Base-by-base conservation (phyloP, 2,329 filamentous ascomycete genomes). In the Fusarium pseudonygamai region DNA sequence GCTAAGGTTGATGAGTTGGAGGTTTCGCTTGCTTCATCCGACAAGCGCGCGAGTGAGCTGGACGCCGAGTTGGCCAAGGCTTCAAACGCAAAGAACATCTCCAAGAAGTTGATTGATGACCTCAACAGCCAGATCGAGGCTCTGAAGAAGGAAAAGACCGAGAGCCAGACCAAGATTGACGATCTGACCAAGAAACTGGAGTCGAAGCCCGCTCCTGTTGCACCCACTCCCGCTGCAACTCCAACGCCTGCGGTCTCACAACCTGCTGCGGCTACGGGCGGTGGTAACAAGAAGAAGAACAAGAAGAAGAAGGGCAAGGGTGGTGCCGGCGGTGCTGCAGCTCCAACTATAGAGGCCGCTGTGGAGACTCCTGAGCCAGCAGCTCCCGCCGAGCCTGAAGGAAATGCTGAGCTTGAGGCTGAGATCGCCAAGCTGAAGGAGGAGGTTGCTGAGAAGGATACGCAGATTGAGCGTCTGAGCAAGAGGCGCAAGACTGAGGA, bases 271-370 rank as follows among this genome's bases (percentile, higher is more conserved):
- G 56, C 79, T 3, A 64, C 78, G 13, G 69, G 72, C 7, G 72
- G 73, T 7, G 78, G 78, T 0, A 85, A 85, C 68, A 89, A 87
- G 67, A 96, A 95, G 83, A 97, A 69, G 40, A 69, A 94, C 82
- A 95, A 93, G 82, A 97, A 95, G 80, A 97, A 96, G 85, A 97
- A 97, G 88, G 93, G 92, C 83, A 96, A 95, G 85, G 90, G 89
- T 24, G 89, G 87, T 37, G 90, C 88, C 72, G 81, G 81, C 12
- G 80, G 82, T 12, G 82, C 85, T 14, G 81, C 83, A n/a, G 75
- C 78, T 30, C 64, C 76, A 4, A 67, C 77, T 8, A 73, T 76
- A 34, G 75, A 86, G 60, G 75, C 83, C 10, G 79, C 83, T 9
- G 69, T 79, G 7, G 82, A 85, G 22, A 77, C 80, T 3, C 79